Conservation (phyloP, 2,329 filamentous ascomycete genomes). For the Colletotrichum godetiae region DNA sequence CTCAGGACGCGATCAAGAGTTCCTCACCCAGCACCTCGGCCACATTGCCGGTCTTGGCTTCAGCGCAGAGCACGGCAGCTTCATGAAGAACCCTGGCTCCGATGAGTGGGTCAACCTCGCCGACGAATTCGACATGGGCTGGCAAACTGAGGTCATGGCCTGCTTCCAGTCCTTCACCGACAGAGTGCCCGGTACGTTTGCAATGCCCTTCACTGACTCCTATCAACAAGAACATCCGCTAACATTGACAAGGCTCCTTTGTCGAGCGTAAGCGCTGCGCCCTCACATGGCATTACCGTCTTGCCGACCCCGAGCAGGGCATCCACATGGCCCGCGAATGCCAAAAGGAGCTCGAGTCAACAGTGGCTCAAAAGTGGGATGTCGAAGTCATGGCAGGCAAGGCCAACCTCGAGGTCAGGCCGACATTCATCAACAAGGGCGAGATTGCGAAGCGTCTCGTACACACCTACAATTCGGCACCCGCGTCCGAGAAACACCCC, state of each 20-base stretch:
- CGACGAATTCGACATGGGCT: slow-evolving; percentile 88
- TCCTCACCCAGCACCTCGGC: slow-evolving; percentile 91
- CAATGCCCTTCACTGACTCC: not conserved
- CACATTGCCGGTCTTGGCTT: slow-evolving; percentile 91
- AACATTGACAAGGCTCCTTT: slow-evolving; percentile 73
- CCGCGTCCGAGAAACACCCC: slow-evolving; percentile 53
- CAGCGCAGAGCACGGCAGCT: slow-evolving; percentile 96
- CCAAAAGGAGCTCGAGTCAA: slow-evolving; percentile 82
- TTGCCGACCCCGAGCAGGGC: slow-evolving; percentile 88
- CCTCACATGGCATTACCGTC: slow-evolving; percentile 96
- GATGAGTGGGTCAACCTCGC: slow-evolving; percentile 90
- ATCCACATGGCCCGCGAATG: slow-evolving; percentile 83
- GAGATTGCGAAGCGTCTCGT: slow-evolving; percentile 91
- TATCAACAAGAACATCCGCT: not conserved
- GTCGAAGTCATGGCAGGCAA: slow-evolving; percentile 98
- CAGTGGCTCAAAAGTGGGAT: slow-evolving; percentile 82
- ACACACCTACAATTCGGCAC: slow-evolving; percentile 71
- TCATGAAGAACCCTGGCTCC: slow-evolving; percentile 83
- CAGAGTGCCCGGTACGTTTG: slow-evolving; percentile 77
- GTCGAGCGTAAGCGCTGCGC: slow-evolving; percentile 95
- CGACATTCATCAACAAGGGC: slow-evolving; percentile 97
- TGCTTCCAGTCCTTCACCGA: slow-evolving; percentile 92
- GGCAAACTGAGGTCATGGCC: slow-evolving; percentile 87
- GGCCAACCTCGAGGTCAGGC: slow-evolving; percentile 96
- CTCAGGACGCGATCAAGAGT: slow-evolving; percentile 91